Percentiles rank a stretch among this genome's conserved stretches.
These are phyloP conservation scores for Elaeis guineensis DNA, from an alignment of 176 grass and related monocot species.

Conservation along the genomic window DNA sequence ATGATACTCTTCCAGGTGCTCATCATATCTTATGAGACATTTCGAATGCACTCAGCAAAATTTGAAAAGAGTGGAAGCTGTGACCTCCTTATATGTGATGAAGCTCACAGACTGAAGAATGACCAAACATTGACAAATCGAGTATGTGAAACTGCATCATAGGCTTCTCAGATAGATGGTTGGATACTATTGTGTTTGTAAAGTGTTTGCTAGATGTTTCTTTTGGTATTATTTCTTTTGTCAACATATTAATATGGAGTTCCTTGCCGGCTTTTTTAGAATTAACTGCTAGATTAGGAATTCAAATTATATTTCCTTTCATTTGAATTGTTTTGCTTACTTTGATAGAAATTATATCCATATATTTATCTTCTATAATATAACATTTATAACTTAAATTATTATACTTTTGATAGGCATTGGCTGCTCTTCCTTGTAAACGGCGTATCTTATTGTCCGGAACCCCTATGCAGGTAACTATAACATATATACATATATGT, in stretches of 20 bases:
- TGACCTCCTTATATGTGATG: slow-evolving; percentile 94
- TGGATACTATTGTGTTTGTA: not conserved
- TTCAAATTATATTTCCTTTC: no score
- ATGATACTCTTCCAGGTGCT: slow-evolving; percentile 62
- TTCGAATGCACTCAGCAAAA: slow-evolving; percentile 93
- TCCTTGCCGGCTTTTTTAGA: no score
- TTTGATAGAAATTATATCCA: no score
- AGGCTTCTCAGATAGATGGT: no score
- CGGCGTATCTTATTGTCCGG: slow-evolving; percentile 79
- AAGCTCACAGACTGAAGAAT: slow-evolving; percentile 96
- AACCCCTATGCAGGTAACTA: slow-evolving; percentile 87
- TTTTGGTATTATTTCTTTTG: not conserved
- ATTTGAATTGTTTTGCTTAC: no score
- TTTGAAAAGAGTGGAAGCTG: slow-evolving; percentile 84
- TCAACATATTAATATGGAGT: no score
- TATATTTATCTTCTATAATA: no score
- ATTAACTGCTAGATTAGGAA: no score
- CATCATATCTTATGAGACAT: slow-evolving; percentile 95
- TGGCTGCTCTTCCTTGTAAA: slow-evolving; percentile 90
- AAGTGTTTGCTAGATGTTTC: not conserved
- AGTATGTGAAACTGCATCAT: slow-evolving; percentile 26
- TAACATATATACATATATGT: not conserved
- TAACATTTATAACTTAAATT: not conserved
- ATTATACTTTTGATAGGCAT: slow-evolving; percentile 36
- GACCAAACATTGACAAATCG: slow-evolving; percentile 94